Conservation (phyloP, 345 rosid genomes). For the Arabidopsis thaliana region DNA sequence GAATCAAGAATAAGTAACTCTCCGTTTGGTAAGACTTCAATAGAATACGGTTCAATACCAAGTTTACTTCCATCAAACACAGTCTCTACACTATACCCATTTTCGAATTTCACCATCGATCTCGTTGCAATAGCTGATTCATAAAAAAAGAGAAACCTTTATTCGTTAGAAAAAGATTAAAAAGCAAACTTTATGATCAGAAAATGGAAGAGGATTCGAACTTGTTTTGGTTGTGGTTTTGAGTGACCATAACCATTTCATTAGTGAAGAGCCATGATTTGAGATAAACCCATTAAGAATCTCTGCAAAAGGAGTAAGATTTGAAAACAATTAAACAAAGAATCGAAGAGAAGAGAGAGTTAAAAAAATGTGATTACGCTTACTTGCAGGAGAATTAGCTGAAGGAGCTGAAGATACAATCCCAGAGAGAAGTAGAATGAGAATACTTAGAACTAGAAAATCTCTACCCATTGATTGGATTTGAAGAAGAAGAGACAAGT, state of each 20-base stretch:
- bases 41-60: constrained; percentile 84
- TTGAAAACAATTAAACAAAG: constrained; percentile 23
- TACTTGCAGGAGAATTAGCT: constrained; percentile 85
- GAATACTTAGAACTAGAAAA: constrained; percentile 51
- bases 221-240: constrained; percentile 92
- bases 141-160: constrained; percentile 23
- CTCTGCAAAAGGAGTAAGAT: constrained; percentile 58
- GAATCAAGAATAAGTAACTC: constrained; percentile 92
- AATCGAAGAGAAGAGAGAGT: constrained; percentile 17
- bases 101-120: constrained; percentile 92
- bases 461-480: constrained; percentile 58
- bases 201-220: constrained; percentile 41
- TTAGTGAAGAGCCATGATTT: constrained; percentile 64
- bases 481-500: not conserved
- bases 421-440: constrained; percentile 59
- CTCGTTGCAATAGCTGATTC: constrained; percentile 72
- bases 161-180: not conserved
- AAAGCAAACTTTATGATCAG: not conserved
- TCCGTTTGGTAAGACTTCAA: constrained; percentile 82
- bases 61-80: constrained; percentile 99
- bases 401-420: constrained; percentile 67
- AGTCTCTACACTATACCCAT: constrained; percentile 95
- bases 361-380: constrained; percentile 39
- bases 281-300: constrained; percentile 77
- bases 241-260: constrained; percentile 96